phyloP scores from a whole-genome alignment of 208 protist genomes.

The Tritrichomonas foetus region DNA sequence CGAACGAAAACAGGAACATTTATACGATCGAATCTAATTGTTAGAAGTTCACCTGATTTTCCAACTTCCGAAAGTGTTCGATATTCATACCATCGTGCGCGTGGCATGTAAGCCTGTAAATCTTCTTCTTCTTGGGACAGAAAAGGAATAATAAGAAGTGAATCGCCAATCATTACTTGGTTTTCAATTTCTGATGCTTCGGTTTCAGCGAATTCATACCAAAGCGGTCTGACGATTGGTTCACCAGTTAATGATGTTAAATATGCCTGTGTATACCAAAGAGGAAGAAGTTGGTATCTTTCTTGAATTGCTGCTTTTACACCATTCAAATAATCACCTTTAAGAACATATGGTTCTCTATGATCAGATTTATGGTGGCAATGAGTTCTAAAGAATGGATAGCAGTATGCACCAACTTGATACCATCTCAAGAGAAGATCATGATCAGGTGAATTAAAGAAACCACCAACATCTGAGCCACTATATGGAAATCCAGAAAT shows the following conservation, averaged over 20 bases:
- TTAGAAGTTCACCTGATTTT: not conserved
- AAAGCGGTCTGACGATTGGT: constrained; percentile 81
- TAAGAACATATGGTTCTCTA: constrained; percentile 92
- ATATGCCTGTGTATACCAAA: constrained; percentile 88
- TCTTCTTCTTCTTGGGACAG: constrained; percentile 49
- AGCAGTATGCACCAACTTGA: constrained; percentile 75
- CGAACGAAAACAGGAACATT: not conserved
- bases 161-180: constrained; percentile 72
- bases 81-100: not conserved
- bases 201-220: constrained; percentile 77
- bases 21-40: not conserved
- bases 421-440: constrained; percentile 94
- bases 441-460: constrained; percentile 83
- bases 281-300: constrained; percentile 82
- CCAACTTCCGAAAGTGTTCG: not conserved
- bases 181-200: constrained; percentile 63
- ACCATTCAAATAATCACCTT: constrained; percentile 48
- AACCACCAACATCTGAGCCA: constrained; percentile 93
- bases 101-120: not conserved
- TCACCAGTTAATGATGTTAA: constrained; percentile 67
- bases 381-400: constrained; percentile 95
- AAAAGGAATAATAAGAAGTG: constrained; percentile 76
- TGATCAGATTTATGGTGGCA: constrained; percentile 86
- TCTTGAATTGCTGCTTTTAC: constrained; percentile 56
- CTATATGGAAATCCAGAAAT: constrained; percentile 84